These are phyloP conservation scores for Apiotrichum mycotoxinovorans DNA, from an alignment of 1,284 basidiomycete genomes.

Conservation along the genomic window DNA sequence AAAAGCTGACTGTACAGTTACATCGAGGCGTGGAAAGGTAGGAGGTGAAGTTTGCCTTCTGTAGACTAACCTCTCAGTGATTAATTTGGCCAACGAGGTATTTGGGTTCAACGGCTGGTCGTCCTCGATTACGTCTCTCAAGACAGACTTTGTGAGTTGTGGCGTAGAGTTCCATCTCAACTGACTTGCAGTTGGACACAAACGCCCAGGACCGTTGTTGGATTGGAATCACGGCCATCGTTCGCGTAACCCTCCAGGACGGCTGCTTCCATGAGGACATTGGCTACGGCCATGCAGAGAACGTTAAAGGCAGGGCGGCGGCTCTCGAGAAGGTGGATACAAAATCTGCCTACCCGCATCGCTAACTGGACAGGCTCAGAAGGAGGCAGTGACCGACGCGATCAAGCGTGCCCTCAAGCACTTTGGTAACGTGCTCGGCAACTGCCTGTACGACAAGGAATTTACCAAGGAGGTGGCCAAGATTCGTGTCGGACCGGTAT, in stretches of 20 bases:
- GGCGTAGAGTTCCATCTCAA: background rate
- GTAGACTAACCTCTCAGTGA: constrained; percentile 53
- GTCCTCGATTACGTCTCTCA: constrained; percentile 72
- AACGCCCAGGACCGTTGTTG: constrained; percentile 65
- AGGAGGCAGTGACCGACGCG: constrained; percentile 94
- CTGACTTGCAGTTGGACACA: constrained; percentile 55
- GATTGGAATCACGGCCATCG: constrained; percentile 77
- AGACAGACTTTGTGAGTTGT: constrained; percentile 59
- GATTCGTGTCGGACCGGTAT: constrained; percentile 67
- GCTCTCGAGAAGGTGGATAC: constrained; percentile 88
- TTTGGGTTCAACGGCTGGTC: constrained; percentile 99
- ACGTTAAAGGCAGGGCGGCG: constrained; percentile 73
- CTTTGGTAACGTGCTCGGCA: constrained; percentile 92
- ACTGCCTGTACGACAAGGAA: constrained; percentile 90
- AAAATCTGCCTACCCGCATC: background rate
- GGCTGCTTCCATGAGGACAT: constrained; percentile 90
- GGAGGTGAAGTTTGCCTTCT: background rate
- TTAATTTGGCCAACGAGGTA: constrained; percentile 94
- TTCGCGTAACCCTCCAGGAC: constrained; percentile 81
- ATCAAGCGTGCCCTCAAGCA: constrained; percentile 84
- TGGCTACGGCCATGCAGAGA: constrained; percentile 85
- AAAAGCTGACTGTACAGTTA: constrained; percentile 60
- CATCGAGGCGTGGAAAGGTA: constrained; percentile 87
- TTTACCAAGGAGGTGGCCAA: constrained; percentile 81
- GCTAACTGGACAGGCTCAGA: constrained; percentile 69